These are phyloP conservation scores for Phyllosticta paracitricarpa DNA, from an alignment of 2,329 filamentous ascomycete species.

Conservation along the genomic window DNA sequence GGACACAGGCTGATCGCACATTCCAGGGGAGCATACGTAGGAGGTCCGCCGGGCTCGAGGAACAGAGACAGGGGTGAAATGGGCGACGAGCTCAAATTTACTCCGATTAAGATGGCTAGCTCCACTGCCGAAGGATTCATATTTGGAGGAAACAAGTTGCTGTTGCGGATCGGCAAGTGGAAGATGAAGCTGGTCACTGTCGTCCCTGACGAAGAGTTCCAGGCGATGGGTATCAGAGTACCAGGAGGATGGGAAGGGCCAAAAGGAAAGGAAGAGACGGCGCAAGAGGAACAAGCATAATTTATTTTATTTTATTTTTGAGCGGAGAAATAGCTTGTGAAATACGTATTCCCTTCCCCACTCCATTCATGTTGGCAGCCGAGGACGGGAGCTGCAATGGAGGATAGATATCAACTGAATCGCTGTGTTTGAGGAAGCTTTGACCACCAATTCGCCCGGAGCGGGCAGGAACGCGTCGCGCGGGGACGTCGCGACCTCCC, in stretches of 20 bases:
- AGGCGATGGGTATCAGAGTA: conserved; percentile 33
- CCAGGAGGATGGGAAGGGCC: conserved; percentile 42
- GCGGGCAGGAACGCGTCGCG: not conserved
- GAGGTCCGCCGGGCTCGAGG: conserved; percentile 35
- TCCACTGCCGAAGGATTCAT: conserved; percentile 49
- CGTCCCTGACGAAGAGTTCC: conserved; percentile 44
- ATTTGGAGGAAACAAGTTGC: conserved; percentile 47
- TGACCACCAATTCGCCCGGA: not conserved
- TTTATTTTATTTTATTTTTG: not conserved
- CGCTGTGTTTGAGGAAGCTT: not conserved
- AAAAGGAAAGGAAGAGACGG: not conserved
- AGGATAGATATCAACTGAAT: too few relatives aligned
- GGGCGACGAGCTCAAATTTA: conserved; percentile 48
- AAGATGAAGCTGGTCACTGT: conserved; percentile 49
- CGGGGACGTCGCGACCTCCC: not conserved
- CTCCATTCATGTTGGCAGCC: too few relatives aligned
- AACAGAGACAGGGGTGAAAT: conserved; percentile 38
- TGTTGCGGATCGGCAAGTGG: conserved; percentile 50
- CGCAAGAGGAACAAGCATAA: not conserved
- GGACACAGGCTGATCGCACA: conserved; percentile 48
- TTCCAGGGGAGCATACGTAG: conserved; percentile 50
- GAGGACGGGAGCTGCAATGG: too few relatives aligned
- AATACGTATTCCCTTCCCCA: too few relatives aligned
- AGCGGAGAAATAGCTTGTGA: too few relatives aligned
- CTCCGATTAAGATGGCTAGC: conserved; percentile 47